Percentiles rank a stretch among this genome's conserved stretches.
These are phyloP conservation scores for Thalassiosira exigua DNA, from an alignment of 352 stramenopile genomes.

Conservation along the genomic window DNA sequence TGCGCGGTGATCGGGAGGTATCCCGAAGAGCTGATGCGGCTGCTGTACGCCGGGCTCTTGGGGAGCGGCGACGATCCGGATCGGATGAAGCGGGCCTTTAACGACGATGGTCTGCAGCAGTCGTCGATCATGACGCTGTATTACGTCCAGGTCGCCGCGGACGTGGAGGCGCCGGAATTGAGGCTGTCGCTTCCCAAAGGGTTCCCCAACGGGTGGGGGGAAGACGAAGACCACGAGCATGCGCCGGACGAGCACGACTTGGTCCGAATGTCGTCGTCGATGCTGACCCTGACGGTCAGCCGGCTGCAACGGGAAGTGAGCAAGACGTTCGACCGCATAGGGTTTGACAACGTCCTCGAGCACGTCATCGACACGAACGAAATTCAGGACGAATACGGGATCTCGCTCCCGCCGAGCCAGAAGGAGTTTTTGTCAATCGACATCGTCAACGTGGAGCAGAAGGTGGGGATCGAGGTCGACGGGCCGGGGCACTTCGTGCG, in stretches of 20 bases:
- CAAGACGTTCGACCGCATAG: conserved; percentile 61
- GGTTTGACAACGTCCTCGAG: conserved; percentile 75
- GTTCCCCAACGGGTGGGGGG: conserved; percentile 75
- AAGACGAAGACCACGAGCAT: conserved; percentile 20
- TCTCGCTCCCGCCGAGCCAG: conserved; percentile 44
- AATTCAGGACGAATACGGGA: conserved; percentile 52
- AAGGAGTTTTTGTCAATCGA: conserved; percentile 71
- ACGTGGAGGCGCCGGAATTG: conserved; percentile 59
- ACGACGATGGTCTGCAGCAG: conserved; percentile 65
- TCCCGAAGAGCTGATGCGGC: conserved; percentile 60
- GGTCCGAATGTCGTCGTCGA: conserved; percentile 52
- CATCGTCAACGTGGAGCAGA: conserved; percentile 68
- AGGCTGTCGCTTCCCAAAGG: conserved; percentile 57
- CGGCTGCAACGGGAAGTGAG: conserved; percentile 63
- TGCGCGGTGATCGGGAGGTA: conserved; percentile 72
- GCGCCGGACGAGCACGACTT: conserved; percentile 41
- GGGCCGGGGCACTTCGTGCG: conserved; percentile 76
- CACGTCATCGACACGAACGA: conserved; percentile 63
- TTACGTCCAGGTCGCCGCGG: conserved; percentile 72
- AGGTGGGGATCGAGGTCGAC: conserved; percentile 81
- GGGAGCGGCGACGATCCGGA: conserved; percentile 59
- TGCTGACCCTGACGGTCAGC: conserved; percentile 65
- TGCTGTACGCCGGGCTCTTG: conserved; percentile 72
- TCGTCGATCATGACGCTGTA: conserved; percentile 75
- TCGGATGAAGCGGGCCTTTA: conserved; percentile 55